Evolutionary conservation across 192 early-diverging fungal genomes (phyloP).

Genomic region (Phlyctochytrium planicorne): DNA sequence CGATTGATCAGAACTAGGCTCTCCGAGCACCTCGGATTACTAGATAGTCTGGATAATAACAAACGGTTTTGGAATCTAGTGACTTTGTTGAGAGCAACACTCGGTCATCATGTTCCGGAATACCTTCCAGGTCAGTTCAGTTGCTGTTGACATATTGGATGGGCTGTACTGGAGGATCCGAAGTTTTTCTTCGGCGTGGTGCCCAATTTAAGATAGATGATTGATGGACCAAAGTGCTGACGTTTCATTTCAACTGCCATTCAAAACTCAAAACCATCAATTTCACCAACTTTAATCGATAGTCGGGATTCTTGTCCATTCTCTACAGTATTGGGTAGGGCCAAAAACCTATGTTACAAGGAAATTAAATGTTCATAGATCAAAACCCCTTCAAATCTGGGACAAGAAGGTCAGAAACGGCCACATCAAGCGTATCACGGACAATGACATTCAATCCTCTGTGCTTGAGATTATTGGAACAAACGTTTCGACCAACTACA

Average conservation of each 20-base stretch:
- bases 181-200: too few species aligned
- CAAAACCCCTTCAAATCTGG: constrained; percentile 74
- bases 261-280: too few species aligned
- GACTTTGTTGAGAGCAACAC: not conserved
- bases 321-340: constrained; percentile 81
- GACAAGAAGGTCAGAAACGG: constrained; percentile 64
- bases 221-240: not conserved
- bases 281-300: not conserved
- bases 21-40: too few species aligned
- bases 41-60: not conserved
- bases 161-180: not conserved
- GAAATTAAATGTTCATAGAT: constrained; percentile 28
- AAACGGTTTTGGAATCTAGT: not conserved
- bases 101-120: constrained; percentile 67
- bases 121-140: constrained; percentile 66
- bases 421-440: constrained; percentile 75
- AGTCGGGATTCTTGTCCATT: constrained; percentile 89
- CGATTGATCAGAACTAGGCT: too few species aligned
- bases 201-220: too few species aligned
- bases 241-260: too few species aligned
- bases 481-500: constrained; percentile 82
- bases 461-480: constrained; percentile 79
- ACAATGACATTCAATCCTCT: constrained; percentile 77
- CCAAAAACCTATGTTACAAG: not conserved
- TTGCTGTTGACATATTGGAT: not conserved